Conservation (phyloP, 768 basidiomycete genomes). For the Naganishia friedmannii region DNA sequence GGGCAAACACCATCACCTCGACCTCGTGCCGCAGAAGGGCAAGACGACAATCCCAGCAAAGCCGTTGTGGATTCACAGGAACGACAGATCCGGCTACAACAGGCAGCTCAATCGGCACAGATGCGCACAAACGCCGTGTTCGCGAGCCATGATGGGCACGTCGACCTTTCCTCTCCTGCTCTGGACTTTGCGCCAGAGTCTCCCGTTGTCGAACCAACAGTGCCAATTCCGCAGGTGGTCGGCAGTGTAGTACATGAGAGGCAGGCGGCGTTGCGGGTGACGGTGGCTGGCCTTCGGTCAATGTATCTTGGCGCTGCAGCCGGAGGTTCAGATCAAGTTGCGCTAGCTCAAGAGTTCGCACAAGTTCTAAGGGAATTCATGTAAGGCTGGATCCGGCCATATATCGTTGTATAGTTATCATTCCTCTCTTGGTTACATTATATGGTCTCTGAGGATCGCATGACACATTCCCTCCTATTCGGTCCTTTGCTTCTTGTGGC, state of each 20-base stretch:
- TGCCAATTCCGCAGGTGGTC: not conserved
- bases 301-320: conserved; percentile 3
- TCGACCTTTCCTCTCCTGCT: conserved; percentile 18
- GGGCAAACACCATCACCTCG: not conserved
- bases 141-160: conserved; percentile 11
- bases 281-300: not conserved
- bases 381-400: not conserved
- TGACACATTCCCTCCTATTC: not conserved
- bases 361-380: conserved; percentile 11
- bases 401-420: conserved; percentile 7
- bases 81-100: not conserved
- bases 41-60: not conserved
- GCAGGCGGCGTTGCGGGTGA: conserved; percentile 2
- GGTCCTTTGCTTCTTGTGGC: conserved; percentile 25
- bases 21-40: not conserved
- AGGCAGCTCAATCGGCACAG: not conserved
- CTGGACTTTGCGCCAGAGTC: conserved; percentile 15
- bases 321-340: not conserved
- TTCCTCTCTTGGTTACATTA: not conserved
- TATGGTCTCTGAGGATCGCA: not conserved
- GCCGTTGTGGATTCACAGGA: not conserved
- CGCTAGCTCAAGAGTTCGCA: conserved; percentile 1
- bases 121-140: conserved; percentile 9
- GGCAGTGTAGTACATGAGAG: not conserved
- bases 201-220: not conserved